Conservation (phyloP, 2,329 filamentous ascomycete genomes). For the Penicillium sclerotiorum region DNA sequence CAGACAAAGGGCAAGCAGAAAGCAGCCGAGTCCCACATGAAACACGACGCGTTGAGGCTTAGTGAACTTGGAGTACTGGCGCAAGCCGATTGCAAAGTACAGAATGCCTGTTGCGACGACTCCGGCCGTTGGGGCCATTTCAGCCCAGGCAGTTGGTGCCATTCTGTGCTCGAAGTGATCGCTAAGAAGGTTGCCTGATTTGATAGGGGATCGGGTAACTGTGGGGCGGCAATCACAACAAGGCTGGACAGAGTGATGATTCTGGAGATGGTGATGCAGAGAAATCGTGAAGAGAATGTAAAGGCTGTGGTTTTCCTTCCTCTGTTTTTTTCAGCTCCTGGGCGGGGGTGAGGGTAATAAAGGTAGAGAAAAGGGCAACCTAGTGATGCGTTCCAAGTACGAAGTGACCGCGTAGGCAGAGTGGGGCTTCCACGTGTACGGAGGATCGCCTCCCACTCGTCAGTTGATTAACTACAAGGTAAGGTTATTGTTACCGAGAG, state of each 20-base stretch:
- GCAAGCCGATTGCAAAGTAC: background rate
- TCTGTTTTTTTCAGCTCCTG: too few species aligned
- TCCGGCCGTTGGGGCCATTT: background rate
- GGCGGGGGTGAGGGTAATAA: too few species aligned
- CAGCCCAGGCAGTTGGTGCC: background rate
- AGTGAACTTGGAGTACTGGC: background rate
- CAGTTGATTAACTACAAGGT: background rate
- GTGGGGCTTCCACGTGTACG: constrained; percentile 5
- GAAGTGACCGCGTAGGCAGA: background rate
- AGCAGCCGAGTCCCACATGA: background rate
- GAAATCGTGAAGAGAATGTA: too few species aligned
- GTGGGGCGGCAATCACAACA: too few species aligned
- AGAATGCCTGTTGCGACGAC: background rate
- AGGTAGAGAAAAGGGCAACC: too few species aligned
- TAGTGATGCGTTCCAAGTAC: background rate
- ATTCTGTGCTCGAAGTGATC: too few species aligned
- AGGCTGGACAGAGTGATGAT: too few species aligned
- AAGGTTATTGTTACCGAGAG: too few species aligned
- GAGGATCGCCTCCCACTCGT: background rate
- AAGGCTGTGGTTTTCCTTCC: too few species aligned
- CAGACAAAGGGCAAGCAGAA: background rate
- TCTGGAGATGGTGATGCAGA: too few species aligned
- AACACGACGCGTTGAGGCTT: background rate
- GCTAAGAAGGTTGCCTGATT: too few species aligned
- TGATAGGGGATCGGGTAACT: too few species aligned